Percentiles rank a stretch among this genome's conserved stretches.
These are phyloP conservation scores for Volvariella volvacea DNA, from an alignment of 1,284 basidiomycete species.

Conservation along the genomic window DNA sequence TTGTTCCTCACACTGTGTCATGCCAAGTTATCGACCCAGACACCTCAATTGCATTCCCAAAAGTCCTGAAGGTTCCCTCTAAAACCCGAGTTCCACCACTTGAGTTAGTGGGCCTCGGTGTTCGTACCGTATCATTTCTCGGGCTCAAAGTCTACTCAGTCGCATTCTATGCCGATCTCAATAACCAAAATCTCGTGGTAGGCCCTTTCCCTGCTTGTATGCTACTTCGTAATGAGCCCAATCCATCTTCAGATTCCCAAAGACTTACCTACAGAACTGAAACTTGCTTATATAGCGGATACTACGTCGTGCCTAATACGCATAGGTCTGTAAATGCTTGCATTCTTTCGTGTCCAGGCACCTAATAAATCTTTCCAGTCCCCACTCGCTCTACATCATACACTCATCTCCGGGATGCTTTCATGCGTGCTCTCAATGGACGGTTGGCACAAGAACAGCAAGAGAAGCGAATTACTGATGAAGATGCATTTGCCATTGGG, in stretches of 20 bases:
- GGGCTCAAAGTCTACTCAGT: slow-evolving; percentile 81
- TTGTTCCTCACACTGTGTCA: not conserved
- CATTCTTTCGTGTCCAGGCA: slow-evolving; percentile 1
- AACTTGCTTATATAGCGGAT: slow-evolving; percentile 59
- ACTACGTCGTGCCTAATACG: slow-evolving; percentile 70
- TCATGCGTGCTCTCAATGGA: slow-evolving; percentile 68
- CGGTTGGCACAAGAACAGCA: slow-evolving; percentile 54
- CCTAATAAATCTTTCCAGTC: slow-evolving; percentile 35
- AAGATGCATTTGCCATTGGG: slow-evolving; percentile 49
- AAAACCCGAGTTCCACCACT: slow-evolving; percentile 54
- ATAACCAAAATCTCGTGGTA: slow-evolving; percentile 53
- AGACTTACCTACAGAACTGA: slow-evolving; percentile 56
- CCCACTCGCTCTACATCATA: slow-evolving; percentile 79
- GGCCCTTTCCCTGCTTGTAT: slow-evolving; percentile 5
- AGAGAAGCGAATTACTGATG: slow-evolving; percentile 44
- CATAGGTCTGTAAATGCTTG: slow-evolving; percentile 47
- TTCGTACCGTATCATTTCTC: slow-evolving; percentile 81
- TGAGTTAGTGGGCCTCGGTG: slow-evolving; percentile 73
- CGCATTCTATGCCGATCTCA: slow-evolving; percentile 78
- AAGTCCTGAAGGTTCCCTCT: slow-evolving; percentile 51
- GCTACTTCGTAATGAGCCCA: not conserved
- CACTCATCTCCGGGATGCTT: slow-evolving; percentile 80
- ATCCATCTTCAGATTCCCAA: slow-evolving; percentile 20
- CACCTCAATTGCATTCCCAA: slow-evolving; percentile 68
- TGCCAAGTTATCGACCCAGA: slow-evolving; percentile 52